These are phyloP conservation scores for Trichoderma erinaceum DNA, from an alignment of 495 filamentous ascomycete species.

Conservation along the genomic window DNA sequence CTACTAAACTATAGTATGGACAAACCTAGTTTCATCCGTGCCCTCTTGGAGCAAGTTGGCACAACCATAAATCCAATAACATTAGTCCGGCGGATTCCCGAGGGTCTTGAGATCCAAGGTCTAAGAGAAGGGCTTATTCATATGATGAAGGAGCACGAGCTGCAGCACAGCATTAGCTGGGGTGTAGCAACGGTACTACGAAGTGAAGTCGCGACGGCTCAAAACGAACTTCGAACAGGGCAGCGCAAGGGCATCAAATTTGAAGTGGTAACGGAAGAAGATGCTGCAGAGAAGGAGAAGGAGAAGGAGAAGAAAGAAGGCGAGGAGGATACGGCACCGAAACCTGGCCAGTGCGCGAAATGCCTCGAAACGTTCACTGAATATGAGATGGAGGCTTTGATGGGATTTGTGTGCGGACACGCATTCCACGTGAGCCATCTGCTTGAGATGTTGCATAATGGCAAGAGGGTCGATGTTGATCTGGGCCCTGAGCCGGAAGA, in stretches of 20 bases:
- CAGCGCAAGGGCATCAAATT: constrained; percentile 84
- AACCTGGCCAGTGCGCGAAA: constrained; percentile 53
- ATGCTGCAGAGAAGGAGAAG: constrained; percentile 26
- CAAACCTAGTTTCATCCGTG: constrained; percentile 88
- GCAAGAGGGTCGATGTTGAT: constrained; percentile 26
- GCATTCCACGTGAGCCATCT: constrained; percentile 85
- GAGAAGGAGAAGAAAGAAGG: constrained; percentile 27
- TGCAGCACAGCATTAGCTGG: constrained; percentile 82
- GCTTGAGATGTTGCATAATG: constrained; percentile 45
- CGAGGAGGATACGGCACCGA: constrained; percentile 22
- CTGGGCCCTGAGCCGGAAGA: constrained; percentile 21
- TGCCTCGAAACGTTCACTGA: constrained; percentile 56
- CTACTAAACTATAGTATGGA: constrained; percentile 94
- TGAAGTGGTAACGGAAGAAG: constrained; percentile 52
- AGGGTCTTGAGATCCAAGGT: constrained; percentile 85
- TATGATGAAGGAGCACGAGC: constrained; percentile 87
- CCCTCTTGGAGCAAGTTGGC: constrained; percentile 85
- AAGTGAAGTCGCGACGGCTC: constrained; percentile 77
- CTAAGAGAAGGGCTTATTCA: constrained; percentile 75
- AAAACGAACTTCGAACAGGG: constrained; percentile 68
- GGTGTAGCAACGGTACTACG: constrained; percentile 82
- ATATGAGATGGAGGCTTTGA: constrained; percentile 66
- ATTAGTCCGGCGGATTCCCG: constrained; percentile 83
- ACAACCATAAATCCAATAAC: constrained; percentile 86
- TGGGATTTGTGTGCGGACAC: constrained; percentile 89